phyloP scores from a whole-genome alignment of 2,329 filamentous ascomycete genomes.

The Neoscytalidium dimidiatum region DNA sequence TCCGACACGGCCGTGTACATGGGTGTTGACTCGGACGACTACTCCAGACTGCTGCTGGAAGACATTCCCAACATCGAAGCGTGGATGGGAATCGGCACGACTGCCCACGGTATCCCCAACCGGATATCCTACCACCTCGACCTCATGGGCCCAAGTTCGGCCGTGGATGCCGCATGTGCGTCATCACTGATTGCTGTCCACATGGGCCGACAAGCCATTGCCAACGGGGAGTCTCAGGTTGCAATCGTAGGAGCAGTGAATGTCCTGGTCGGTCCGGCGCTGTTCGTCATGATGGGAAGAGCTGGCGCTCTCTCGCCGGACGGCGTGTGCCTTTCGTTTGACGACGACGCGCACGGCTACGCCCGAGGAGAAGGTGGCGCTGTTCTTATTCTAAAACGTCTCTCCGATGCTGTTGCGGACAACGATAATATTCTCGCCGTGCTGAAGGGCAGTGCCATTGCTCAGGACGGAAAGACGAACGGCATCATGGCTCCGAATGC shows the following conservation, averaged over 20 bases:
- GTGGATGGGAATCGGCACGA: constrained; percentile 45
- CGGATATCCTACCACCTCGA: constrained; percentile 38
- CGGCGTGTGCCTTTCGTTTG: constrained; percentile 33
- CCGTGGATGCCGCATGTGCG: constrained; percentile 41
- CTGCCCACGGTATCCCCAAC: constrained; percentile 39
- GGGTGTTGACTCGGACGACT: constrained; percentile 37
- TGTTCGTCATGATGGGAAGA: constrained; percentile 32
- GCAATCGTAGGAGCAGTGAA: constrained; percentile 39
- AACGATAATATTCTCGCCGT: constrained; percentile 35
- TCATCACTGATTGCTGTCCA: constrained; percentile 37
- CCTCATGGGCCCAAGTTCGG: constrained; percentile 44
- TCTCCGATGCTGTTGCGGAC: constrained; percentile 29
- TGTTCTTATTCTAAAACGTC: constrained; percentile 32
- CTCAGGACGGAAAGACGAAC: constrained; percentile 36
- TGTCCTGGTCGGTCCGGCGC: constrained; percentile 32
- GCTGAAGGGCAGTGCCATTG: constrained; percentile 33
- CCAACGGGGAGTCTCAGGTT: constrained; percentile 31
- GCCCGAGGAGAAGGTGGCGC: constrained; percentile 35
- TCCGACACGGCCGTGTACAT: constrained; percentile 30
- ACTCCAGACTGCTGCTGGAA: constrained; percentile 38
- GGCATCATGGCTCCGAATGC: constrained; percentile 41
- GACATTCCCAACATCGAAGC: constrained; percentile 41
- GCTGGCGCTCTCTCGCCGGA: constrained; percentile 25
- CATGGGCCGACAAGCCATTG: constrained; percentile 33
- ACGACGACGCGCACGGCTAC: constrained; percentile 34